Base-by-base conservation (phyloP, 495 filamentous ascomycete genomes). In the Bombardia bombarda region DNA sequence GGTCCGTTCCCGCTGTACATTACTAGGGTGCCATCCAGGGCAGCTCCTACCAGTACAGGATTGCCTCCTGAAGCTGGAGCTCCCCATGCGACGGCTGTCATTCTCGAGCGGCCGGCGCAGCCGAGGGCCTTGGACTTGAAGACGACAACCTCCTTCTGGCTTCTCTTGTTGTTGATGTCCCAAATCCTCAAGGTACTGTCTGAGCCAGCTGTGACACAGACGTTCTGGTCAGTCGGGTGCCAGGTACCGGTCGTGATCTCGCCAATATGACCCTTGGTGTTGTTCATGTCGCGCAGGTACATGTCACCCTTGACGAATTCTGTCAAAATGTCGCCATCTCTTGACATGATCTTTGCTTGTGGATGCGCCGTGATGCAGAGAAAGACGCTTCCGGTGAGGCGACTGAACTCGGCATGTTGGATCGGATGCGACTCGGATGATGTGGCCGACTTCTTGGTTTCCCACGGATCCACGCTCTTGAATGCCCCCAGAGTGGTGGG, bases 251-350 rank as follows among this genome's bases (percentile, higher is more conserved):
- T 82, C 19, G 86, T 85, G 22, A 93, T 80, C 62, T 94, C 92
- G 1, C 89, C 86, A 30, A 95, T 78, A 57, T 98, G 92, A 0
- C 92, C 92, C 56, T 96, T 97, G 0, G 92, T 98, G 57, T 96
- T 87, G 59, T 96, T 74, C 77, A 95, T 87, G 56, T 98, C 93
- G 30, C 92, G 77, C 43, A 98, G 65, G 57, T 98, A 98, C 90
- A 95, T 95, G 56, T 98, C 92, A 17, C 92, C 92, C 65, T 98
- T 98, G 41, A 84, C 80, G 49, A 94, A 95, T 60, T 96, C 88
- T 2, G 82, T 80, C 10, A 89, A 43, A 8, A 82, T 72, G 30
- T 89, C 87, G 7, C 92, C 92, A 68, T 98, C 90, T 49, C 92
- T 80, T 54, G 75, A 83, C 53, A 95, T 71, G 32, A 98, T 80